Conservation (phyloP, 768 basidiomycete species). For the Termitomyces sp. region DNA sequence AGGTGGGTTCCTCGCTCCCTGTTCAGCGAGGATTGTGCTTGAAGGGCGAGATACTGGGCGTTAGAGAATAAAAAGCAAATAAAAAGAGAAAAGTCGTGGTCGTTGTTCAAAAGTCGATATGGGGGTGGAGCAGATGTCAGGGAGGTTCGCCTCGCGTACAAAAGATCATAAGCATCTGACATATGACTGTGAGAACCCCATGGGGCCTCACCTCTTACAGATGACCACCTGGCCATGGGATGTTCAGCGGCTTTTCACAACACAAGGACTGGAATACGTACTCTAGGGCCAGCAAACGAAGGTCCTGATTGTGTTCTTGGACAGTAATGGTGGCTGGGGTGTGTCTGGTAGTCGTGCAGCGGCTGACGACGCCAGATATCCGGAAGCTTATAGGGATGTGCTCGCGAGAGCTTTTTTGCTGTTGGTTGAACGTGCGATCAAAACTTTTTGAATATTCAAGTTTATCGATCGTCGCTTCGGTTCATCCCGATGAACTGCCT, state of each 20-base stretch:
- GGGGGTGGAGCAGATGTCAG: conserved; percentile 42
- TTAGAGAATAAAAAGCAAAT: conserved; percentile 14
- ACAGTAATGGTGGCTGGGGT: conserved; percentile 60
- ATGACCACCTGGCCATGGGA: conserved; percentile 71
- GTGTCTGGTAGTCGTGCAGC: conserved; percentile 36
- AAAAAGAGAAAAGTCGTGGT: conserved; percentile 9
- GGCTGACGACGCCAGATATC: conserved; percentile 18
- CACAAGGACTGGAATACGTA: conserved; percentile 31
- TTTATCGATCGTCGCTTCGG: conserved; percentile 15
- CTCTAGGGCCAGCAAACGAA: conserved; percentile 80
- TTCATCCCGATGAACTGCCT: conserved; percentile 11
- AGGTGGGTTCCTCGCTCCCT: conserved; percentile 65
- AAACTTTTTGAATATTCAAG: conserved; percentile 11
- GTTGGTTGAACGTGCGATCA: conserved; percentile 9
- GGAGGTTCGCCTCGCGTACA: conserved; percentile 68
- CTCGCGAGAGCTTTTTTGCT: conserved; percentile 10
- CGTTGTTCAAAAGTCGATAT: conserved; percentile 8
- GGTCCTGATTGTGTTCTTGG: conserved; percentile 75
- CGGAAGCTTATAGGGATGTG: not conserved
- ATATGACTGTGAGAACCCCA: not conserved
- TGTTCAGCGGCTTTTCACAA: conserved; percentile 14
- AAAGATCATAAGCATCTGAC: conserved; percentile 16
- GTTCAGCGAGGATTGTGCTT: conserved; percentile 62
- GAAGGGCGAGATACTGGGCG: conserved; percentile 32
- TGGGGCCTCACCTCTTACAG: conserved; percentile 60